Evolutionary conservation across 768 basidiomycete genomes (phyloP), one percentile per base, ranked within the genome.

Genomic region (Rossbeevera mucosa): DNA sequence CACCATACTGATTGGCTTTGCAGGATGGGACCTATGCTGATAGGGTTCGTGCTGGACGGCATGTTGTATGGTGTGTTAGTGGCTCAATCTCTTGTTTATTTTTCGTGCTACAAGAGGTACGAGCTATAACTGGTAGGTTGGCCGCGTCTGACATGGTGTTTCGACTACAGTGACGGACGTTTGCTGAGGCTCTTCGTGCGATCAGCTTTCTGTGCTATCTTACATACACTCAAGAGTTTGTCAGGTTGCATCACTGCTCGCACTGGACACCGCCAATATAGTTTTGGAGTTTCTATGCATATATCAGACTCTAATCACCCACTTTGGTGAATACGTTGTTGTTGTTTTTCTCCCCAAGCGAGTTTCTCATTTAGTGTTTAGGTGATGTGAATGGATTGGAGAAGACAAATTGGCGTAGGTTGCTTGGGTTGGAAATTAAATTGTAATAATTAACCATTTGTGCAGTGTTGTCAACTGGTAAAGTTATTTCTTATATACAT

Each of bases 21-120:
- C 55, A 72, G 67, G 26, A 59, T 67, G 46, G 73, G 73, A 5
- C 73, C 73, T 2, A 58, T 70, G 43, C 65, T 74, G 44, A 51
- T 67, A 31, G 73, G 73, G 33, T 58, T 70, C 28, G 59, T 69
- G 38, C 57, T 73, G 44, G 71, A 74, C 55, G 53, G 65, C 22
- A 61, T 70, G 29, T 51, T 74, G 44, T 72, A 63, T 51, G 73
- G 73, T 26, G 62, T 63, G 3, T 61, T 72, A 56, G 48, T 71
- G 28, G 64, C 61, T 33, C 74, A 74, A 58, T 62, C 64, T 0
- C 70, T 66, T 56, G 40, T 72, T 44, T 66, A 67, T 41, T 64
- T 61, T 40, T 64, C 64, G 5, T 63, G 54, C 31, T 65, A 65
- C 31, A 66, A 64, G 49, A 59, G 56, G 64, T 64, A 42, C 9